Percentiles rank a stretch among this genome's conserved stretches.
Conservation (phyloP, 2,329 filamentous ascomycete genomes). For the Botrytis porri region DNA sequence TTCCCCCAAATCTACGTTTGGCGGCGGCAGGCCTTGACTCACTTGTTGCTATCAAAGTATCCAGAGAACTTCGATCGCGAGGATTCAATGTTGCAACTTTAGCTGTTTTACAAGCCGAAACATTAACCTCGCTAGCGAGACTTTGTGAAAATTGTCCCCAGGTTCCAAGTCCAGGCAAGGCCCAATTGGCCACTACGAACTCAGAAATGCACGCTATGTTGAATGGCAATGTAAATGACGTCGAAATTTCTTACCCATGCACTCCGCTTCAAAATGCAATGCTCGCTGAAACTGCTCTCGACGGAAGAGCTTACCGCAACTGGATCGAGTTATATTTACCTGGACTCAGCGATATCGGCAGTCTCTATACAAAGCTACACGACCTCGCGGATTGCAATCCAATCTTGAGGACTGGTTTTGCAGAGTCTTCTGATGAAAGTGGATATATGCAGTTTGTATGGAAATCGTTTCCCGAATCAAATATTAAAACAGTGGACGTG, state of each 20-base stretch:
- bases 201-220: slow-evolving; percentile 15
- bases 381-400: slow-evolving; percentile 55
- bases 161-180: neutral
- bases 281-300: slow-evolving; percentile 67
- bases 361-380: slow-evolving; percentile 50
- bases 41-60: slow-evolving; percentile 58
- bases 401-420: slow-evolving; percentile 73
- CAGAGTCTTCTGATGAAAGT: slow-evolving; percentile 44
- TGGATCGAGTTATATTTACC: slow-evolving; percentile 60
- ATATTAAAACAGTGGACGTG: slow-evolving; percentile 40
- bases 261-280: slow-evolving; percentile 76
- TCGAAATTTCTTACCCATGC: slow-evolving; percentile 56
- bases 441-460: slow-evolving; percentile 65
- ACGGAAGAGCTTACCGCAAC: slow-evolving; percentile 70
- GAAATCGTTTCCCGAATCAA: slow-evolving; percentile 45
- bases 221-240: slow-evolving; percentile 39
- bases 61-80: slow-evolving; percentile 57
- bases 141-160: slow-evolving; percentile 35
- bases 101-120: slow-evolving; percentile 58
- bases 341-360: slow-evolving; percentile 35
- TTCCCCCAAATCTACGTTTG: slow-evolving; percentile 43
- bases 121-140: slow-evolving; percentile 41
- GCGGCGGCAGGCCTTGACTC: slow-evolving; percentile 63
- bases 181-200: neutral
- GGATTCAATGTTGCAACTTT: slow-evolving; percentile 57